Percentiles rank a stretch among this genome's conserved stretches.
Conservation (phyloP, 495 filamentous ascomycete genomes). For the Penicillium canariense region DNA sequence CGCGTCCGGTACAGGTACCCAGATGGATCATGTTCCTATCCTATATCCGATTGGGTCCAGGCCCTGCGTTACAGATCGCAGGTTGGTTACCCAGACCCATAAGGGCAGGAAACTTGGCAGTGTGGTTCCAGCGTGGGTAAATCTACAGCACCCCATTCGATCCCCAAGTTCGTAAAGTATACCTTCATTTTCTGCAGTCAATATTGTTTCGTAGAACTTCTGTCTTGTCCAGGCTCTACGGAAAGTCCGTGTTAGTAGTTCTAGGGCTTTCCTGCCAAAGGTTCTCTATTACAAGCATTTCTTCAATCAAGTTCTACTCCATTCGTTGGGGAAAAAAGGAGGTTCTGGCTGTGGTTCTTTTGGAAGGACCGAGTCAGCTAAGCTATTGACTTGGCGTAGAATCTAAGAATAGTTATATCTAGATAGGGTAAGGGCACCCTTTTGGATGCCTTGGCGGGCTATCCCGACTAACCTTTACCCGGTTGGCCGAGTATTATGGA, state of each 20-base stretch:
- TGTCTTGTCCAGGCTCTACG: no score
- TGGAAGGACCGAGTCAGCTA: no score
- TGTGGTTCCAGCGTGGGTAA: constrained; percentile 2
- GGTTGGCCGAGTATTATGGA: background rate
- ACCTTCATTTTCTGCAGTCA: background rate
- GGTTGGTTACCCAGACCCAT: background rate
- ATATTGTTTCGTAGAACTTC: background rate
- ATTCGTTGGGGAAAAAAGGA: background rate
- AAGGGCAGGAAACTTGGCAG: background rate
- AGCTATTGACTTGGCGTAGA: no score
- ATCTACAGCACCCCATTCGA: constrained; percentile 1
- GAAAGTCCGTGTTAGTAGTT: no score
- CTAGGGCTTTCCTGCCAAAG: background rate
- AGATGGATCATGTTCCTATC: background rate
- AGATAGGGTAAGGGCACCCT: background rate
- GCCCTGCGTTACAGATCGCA: background rate
- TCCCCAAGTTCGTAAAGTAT: background rate
- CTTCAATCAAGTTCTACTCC: background rate
- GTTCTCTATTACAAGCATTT: background rate
- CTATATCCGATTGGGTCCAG: background rate
- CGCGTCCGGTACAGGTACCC: background rate
- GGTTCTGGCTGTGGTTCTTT: no score
- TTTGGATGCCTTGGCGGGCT: background rate
- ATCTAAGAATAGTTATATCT: background rate
- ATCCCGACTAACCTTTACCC: background rate